Percentiles rank a stretch among this genome's conserved stretches.
These are phyloP conservation scores for Fusarium lyarnte DNA, from an alignment of 2,329 filamentous ascomycete species.

Conservation along the genomic window DNA sequence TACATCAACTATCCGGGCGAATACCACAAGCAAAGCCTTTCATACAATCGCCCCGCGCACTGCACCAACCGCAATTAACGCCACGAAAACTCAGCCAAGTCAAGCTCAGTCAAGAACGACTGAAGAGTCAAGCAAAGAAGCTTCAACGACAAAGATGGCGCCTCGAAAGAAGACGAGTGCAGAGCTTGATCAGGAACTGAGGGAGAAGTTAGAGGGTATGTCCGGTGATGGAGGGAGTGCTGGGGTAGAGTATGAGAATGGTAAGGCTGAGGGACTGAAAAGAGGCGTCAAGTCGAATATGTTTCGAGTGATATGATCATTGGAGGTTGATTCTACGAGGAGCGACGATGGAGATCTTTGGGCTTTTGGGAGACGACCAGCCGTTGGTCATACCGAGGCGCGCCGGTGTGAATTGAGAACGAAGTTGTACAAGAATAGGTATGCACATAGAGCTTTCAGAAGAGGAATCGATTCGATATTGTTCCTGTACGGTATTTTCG, in stretches of 20 bases:
- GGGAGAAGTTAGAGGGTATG: constrained; percentile 70
- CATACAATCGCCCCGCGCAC: not conserved
- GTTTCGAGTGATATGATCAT: constrained; percentile 65
- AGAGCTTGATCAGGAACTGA: constrained; percentile 74
- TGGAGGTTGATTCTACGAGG: no score
- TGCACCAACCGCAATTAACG: rapidly evolving
- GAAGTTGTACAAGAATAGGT: no score
- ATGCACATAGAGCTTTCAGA: no score
- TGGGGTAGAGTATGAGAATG: constrained; percentile 80
- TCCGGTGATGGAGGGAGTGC: constrained; percentile 76
- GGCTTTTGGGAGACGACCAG: no score
- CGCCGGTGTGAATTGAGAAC: no score
- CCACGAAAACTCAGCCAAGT: rapidly evolving
- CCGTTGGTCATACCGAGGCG: no score
- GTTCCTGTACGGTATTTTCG: no score
- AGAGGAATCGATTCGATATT: no score
- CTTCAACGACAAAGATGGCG: not conserved
- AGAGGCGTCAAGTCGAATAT: constrained; percentile 79
- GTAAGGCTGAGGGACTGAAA: constrained; percentile 77
- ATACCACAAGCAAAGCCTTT: rapidly evolving
- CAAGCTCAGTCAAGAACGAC: not conserved
- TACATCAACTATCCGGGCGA: rapidly evolving
- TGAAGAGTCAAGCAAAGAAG: not conserved
- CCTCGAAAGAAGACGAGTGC: constrained; percentile 62
- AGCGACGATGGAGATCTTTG: no score